These are phyloP conservation scores for Colletotrichum eremochloae DNA, from an alignment of 2,329 filamentous ascomycete species.

Conservation along the genomic window DNA sequence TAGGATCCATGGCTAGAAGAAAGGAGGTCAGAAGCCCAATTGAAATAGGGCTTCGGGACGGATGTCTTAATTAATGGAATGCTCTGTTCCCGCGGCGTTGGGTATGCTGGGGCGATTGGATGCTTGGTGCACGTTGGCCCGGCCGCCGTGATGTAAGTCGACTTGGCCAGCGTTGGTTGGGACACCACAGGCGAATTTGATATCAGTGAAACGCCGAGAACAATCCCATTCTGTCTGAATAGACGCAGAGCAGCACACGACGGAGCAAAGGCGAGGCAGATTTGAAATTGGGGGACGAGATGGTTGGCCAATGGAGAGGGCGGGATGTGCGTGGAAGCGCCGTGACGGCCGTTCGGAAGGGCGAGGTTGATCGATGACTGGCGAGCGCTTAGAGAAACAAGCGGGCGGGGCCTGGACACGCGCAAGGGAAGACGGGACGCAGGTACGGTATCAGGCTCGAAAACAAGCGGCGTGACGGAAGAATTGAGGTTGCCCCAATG, in stretches of 20 bases:
- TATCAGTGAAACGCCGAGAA: constrained; percentile 41
- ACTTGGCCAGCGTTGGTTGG: constrained; percentile 39
- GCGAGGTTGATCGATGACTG: constrained; percentile 45
- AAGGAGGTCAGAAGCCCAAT: constrained; percentile 22
- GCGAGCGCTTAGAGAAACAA: constrained; percentile 50
- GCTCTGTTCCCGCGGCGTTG: constrained; percentile 13
- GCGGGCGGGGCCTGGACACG: constrained; percentile 24
- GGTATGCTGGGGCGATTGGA: constrained; percentile 8
- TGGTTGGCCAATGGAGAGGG: constrained; percentile 47
- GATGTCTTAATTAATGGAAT: constrained; percentile 27
- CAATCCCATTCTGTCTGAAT: constrained; percentile 47
- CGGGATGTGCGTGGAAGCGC: constrained; percentile 47
- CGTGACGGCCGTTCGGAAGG: constrained; percentile 46
- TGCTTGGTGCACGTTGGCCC: constrained; percentile 35
- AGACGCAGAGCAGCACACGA: constrained; percentile 45
- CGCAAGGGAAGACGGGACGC: constrained; percentile 30
- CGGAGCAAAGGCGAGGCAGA: constrained; percentile 28
- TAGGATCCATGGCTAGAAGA: constrained; percentile 64
- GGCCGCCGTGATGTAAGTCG: constrained; percentile 33
- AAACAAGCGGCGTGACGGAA: constrained; percentile 39
- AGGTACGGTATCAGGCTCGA: constrained; percentile 33
- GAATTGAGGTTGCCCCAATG: constrained; percentile 27
- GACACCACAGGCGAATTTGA: constrained; percentile 28
- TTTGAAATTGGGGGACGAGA: constrained; percentile 46
- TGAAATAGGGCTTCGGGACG: constrained; percentile 24